These are phyloP conservation scores for Raphanus sativus DNA, from an alignment of 345 rosid species.

Conservation along the genomic window DNA sequence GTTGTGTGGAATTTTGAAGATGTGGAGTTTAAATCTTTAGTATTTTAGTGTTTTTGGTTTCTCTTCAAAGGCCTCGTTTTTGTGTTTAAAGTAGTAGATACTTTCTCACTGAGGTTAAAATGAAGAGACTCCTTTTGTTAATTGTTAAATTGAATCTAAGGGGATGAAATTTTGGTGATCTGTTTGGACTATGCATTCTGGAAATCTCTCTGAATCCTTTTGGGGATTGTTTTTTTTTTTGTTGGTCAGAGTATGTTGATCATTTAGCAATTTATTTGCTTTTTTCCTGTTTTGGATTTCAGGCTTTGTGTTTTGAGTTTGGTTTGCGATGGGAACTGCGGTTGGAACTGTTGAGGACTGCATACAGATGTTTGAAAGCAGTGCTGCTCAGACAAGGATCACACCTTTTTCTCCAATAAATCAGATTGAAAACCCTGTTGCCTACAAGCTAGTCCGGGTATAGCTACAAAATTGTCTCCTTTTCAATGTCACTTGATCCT, in stretches of 20 bases:
- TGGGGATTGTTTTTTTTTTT: not conserved
- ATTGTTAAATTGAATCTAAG: too few relatives aligned
- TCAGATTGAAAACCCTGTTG: conserved; percentile 50
- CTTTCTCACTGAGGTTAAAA: not conserved
- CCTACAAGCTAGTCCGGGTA: conserved; percentile 97
- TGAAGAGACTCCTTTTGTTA: not conserved
- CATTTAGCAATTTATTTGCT: not conserved
- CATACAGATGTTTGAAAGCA: conserved; percentile 47
- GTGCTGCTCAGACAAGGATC: conserved; percentile 39
- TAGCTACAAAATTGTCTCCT: too few relatives aligned
- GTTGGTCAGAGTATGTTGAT: not conserved
- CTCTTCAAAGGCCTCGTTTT: not conserved
- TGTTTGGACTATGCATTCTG: not conserved
- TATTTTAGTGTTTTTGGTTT: not conserved
- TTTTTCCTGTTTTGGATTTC: conserved; percentile 33
- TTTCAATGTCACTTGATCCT: too few relatives aligned
- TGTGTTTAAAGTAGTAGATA: conserved; percentile 1
- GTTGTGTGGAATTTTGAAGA: not conserved
- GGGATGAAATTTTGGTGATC: too few relatives aligned
- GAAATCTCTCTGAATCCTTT: not conserved
- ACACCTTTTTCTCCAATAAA: conserved; percentile 35
- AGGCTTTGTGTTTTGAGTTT: conserved; percentile 61
- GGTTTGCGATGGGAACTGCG: conserved; percentile 85
- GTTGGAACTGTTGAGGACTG: conserved; percentile 60
- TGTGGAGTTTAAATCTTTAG: not conserved